These are phyloP conservation scores for Xylaria arbuscula DNA, from an alignment of 2,329 filamentous ascomycete genomes.

Conservation along the genomic window DNA sequence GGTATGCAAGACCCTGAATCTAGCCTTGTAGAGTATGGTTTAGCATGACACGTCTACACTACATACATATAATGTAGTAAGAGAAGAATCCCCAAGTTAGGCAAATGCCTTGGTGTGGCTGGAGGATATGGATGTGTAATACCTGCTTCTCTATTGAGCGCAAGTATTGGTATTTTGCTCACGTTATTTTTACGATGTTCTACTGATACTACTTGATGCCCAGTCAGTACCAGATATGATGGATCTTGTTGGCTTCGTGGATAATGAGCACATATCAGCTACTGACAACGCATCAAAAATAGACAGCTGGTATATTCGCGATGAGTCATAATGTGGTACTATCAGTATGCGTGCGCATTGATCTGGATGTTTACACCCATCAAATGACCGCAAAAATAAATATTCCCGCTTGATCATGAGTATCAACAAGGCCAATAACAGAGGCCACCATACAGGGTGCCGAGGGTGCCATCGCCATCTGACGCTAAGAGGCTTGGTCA, in stretches of 20 bases:
- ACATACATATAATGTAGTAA: background rate
- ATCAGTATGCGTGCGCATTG: constrained; percentile 24
- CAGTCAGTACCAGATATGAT: constrained; percentile 21
- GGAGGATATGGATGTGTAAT: constrained; percentile 18
- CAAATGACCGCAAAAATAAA: constrained; percentile 35
- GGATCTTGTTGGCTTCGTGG: constrained; percentile 26
- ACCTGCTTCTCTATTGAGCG: background rate
- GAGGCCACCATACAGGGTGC: constrained; percentile 21
- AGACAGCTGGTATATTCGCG: constrained; percentile 25
- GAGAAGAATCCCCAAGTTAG: constrained; percentile 10
- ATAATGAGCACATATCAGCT: constrained; percentile 22
- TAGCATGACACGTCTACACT: background rate
- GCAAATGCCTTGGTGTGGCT: constrained; percentile 31
- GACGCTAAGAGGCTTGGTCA: constrained; percentile 30
- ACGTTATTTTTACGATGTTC: constrained; percentile 19
- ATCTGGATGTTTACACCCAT: constrained; percentile 25
- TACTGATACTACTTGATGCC: constrained; percentile 18
- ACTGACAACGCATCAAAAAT: constrained; percentile 40
- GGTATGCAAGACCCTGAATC: background rate
- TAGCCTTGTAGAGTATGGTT: background rate
- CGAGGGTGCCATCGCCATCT: constrained; percentile 15
- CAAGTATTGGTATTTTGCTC: constrained; percentile 1
- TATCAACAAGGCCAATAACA: constrained; percentile 32
- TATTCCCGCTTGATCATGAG: constrained; percentile 33
- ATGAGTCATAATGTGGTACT: constrained; percentile 23